Base-by-base conservation (phyloP, 2,329 filamentous ascomycete genomes). In the Neonectria sp. region DNA sequence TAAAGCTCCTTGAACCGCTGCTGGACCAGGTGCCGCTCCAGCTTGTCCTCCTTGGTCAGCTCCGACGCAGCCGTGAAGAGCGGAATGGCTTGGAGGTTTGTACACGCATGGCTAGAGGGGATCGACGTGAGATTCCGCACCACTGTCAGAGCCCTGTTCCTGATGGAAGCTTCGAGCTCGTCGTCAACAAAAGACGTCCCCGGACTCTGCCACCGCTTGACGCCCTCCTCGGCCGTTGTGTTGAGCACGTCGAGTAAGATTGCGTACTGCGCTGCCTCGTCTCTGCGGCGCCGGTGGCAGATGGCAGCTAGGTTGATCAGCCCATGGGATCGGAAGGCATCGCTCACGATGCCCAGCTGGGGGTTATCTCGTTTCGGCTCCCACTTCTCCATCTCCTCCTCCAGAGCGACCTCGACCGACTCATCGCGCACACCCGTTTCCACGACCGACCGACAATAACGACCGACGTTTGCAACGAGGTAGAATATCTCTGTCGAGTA, bases 401-500 rank as follows among this genome's bases (percentile, higher is more conserved):
- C 55, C 6, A 63, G 17, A 12, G 12, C 6, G 3, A 17, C n/a
- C n/a, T 63, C 61, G 3, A 58, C 3, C 11, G 8, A 9, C 5
- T 15, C 11, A 35, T 63, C 61, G 1, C 35, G 45, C 13, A 35
- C 12, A 1, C 53, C 55, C 3, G 29, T 25, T 3, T 60, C 63
- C 9, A 57, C 31, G 6, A 61, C 52, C 12, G 15, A 35, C 8
- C 63, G n/a, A 17, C 63, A 65, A 48, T 65, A 57, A 2, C 63
- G 57, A 17, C 63, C 63, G 5, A 65, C n/a, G n/a, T 8, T 56
- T 8, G 29, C 63, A 4, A 65, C 11, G 9, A 65, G 31, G 24
- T 61, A 65, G 24, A 57, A 56, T 4, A 65, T 52, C 25, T 57
- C 63, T 7, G 45, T 61, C 3, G 27, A 51, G 27, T 60, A 65